Conservation (phyloP, 495 filamentous ascomycete genomes). For the Penicillium arizonense region DNA sequence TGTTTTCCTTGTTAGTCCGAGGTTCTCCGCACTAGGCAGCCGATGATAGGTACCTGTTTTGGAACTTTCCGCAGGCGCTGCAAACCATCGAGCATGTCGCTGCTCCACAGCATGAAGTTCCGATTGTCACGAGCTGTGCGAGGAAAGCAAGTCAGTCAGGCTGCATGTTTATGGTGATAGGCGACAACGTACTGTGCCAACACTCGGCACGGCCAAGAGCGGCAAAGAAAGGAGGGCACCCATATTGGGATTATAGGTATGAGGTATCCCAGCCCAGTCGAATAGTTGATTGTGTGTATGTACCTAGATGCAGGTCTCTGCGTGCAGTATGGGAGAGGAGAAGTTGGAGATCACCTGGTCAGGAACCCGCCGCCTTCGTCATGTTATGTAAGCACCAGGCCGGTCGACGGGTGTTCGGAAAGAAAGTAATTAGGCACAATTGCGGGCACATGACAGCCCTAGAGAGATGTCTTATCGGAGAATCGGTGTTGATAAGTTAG, state of each 20-base stretch:
- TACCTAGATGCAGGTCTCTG: neutral
- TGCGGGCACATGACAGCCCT: neutral
- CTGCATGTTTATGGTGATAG: constrained; percentile 19
- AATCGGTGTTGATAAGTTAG: too few species aligned
- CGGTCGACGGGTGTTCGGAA: too few species aligned
- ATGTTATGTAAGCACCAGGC: constrained; percentile 4
- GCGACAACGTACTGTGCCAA: constrained; percentile 69
- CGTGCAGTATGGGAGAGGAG: neutral
- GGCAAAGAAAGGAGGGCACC: constrained; percentile 89
- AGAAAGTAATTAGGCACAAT: neutral
- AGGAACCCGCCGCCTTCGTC: constrained; percentile 6
- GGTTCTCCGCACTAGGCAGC: neutral
- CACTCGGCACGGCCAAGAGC: constrained; percentile 80
- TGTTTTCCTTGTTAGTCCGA: constrained; percentile 33
- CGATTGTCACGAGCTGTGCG: constrained; percentile 68
- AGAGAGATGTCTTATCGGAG: too few species aligned
- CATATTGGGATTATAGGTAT: constrained; percentile 43
- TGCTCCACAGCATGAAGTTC: constrained; percentile 87
- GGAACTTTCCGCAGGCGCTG: constrained; percentile 92
- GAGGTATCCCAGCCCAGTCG: neutral
- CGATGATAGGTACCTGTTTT: constrained; percentile 67
- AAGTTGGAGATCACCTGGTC: constrained; percentile 3
- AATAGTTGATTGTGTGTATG: neutral
- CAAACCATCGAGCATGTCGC: constrained; percentile 93
- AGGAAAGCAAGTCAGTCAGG: constrained; percentile 4